A percentile compares a stretch with the other conserved stretches of the same genome.
Conservation (phyloP, 345 rosid species). For the Excoecaria agallocha region DNA sequence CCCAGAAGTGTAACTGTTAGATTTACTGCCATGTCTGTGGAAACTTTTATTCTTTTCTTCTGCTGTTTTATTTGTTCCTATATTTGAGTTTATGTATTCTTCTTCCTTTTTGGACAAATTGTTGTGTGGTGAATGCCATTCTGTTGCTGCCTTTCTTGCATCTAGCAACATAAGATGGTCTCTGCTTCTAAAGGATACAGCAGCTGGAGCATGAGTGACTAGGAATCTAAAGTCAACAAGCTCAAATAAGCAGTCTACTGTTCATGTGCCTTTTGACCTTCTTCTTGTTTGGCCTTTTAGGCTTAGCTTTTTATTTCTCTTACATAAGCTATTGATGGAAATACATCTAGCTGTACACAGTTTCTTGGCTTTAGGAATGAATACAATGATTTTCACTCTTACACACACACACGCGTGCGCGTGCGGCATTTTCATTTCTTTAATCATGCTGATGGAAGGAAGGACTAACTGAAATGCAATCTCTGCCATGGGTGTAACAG, state of each 20-base stretch:
- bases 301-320: background rate
- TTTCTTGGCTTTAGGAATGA: too few species aligned
- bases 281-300: background rate
- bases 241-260: background rate
- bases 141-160: background rate
- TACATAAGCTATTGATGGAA: background rate
- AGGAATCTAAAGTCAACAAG: background rate
- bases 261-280: background rate
- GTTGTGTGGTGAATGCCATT: background rate
- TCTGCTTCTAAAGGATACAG: background rate
- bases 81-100: background rate
- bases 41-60: constrained; percentile 1
- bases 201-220: background rate
- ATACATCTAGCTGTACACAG: background rate
- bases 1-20: background rate
- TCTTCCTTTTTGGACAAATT: background rate
- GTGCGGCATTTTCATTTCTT: background rate
- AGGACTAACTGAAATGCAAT: background rate
- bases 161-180: background rate
- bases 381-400: too few species aligned
- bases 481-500: background rate
- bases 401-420: too few species aligned
- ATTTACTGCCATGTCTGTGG: background rate
- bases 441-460: background rate
- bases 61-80: background rate